Percentiles rank a stretch among this genome's conserved stretches.
Evolutionary conservation across 1,284 basidiomycete species (phyloP).

Genomic region (Heterobasidion annosum): DNA sequence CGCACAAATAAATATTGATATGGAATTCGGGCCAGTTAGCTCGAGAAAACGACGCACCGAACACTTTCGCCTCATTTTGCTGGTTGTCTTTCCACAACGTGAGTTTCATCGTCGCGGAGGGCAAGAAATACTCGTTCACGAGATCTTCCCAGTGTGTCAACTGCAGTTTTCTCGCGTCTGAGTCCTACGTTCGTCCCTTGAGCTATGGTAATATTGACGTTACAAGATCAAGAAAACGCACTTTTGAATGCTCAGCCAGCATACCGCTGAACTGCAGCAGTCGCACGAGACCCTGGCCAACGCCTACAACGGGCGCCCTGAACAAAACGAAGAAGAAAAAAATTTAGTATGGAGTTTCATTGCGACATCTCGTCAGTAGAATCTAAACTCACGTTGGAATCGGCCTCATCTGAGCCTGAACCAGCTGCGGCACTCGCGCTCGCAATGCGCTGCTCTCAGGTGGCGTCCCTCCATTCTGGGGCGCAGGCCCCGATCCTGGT

Average conservation of each 20-base stretch:
- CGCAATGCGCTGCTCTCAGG: background rate
- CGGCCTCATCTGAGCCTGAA: background rate
- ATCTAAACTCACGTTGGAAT: background rate
- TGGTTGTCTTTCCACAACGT: conserved; percentile 77
- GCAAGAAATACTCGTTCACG: conserved; percentile 57
- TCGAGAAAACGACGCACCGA: conserved; percentile 40
- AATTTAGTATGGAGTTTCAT: background rate
- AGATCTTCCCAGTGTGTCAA: conserved; percentile 55
- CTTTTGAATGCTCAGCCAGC: conserved; percentile 42
- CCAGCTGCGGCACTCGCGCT: background rate
- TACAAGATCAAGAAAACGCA: conserved; percentile 16
- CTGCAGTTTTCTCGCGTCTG: conserved; percentile 38
- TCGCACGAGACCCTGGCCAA: conserved; percentile 51
- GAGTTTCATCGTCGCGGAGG: conserved; percentile 58
- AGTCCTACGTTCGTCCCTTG: background rate
- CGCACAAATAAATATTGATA: conserved; percentile 1
- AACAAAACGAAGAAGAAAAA: background rate
- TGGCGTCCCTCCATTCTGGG: background rate
- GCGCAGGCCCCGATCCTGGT: background rate
- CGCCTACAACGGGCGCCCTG: conserved; percentile 24
- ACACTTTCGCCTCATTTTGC: conserved; percentile 66
- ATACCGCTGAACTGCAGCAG: conserved; percentile 59
- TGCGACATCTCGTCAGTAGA: background rate
- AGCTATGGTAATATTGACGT: background rate
- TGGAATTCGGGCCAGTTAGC: background rate